Evolutionary conservation across 2,329 filamentous ascomycete species (phyloP).

Genomic region (Thielaviopsis punctulata): DNA sequence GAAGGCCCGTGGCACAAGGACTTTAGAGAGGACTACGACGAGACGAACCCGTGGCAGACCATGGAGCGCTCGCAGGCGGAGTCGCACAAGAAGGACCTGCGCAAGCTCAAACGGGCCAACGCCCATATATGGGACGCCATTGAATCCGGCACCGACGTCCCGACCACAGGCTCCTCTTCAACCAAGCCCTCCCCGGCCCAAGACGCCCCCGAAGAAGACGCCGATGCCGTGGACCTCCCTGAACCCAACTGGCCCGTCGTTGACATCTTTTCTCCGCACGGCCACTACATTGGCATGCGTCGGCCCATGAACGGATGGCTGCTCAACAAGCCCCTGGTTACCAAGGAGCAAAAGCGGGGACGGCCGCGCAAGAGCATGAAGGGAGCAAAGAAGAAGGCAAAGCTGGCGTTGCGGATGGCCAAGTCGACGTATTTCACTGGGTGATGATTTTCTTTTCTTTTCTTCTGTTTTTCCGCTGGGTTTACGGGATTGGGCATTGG

Average conservation of each 20-base stretch:
- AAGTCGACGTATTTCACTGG: slow-evolving; percentile 7
- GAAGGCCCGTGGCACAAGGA: slow-evolving; percentile 5
- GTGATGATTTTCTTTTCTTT: neutral
- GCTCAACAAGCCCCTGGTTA: slow-evolving; percentile 35
- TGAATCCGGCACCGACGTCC: neutral
- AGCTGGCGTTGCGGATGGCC: slow-evolving; percentile 17
- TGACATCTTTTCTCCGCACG: slow-evolving; percentile 72
- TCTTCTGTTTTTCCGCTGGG: neutral
- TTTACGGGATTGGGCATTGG: neutral
- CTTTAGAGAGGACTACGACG: neutral
- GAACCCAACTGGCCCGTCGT: slow-evolving; percentile 43
- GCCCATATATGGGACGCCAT: slow-evolving; percentile 8
- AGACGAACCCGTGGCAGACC: slow-evolving; percentile 11
- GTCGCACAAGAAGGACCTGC: slow-evolving; percentile 5
- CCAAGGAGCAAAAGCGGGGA: slow-evolving; percentile 28
- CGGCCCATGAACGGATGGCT: slow-evolving; percentile 56
- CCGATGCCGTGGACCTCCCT: slow-evolving; percentile 2
- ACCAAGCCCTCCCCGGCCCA: no score
- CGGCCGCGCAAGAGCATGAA: slow-evolving; percentile 57
- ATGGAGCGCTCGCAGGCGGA: slow-evolving; percentile 12
- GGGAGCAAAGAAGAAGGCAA: slow-evolving; percentile 36
- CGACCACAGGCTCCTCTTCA: no score
- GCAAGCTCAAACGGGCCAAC: slow-evolving; percentile 10
- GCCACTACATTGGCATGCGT: slow-evolving; percentile 55
- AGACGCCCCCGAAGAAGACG: slow-evolving; percentile 13